A percentile compares a stretch with the other conserved stretches of the same genome.
Evolutionary conservation across 2,329 filamentous ascomycete species (phyloP).

Genomic region (Pseudopithomyces maydicus): DNA sequence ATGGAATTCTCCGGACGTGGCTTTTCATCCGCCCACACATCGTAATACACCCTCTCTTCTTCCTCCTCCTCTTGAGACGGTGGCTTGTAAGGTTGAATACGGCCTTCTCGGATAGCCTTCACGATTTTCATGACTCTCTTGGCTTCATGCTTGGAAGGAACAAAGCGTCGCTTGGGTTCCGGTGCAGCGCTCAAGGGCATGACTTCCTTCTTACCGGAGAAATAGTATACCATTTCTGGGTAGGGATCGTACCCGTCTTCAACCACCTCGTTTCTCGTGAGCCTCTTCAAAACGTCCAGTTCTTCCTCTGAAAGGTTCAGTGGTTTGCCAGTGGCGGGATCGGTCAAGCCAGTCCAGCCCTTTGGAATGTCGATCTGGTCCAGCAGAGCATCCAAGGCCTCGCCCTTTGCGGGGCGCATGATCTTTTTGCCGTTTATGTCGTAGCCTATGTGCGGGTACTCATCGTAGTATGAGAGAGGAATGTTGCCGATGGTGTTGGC

Average conservation of each 20-base stretch:
- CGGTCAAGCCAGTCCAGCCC: conserved; percentile 95
- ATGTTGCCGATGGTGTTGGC: conserved; percentile 96
- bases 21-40: conserved; percentile 94
- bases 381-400: conserved; percentile 88
- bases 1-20: conserved; percentile 83
- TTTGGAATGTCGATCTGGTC: conserved; percentile 97
- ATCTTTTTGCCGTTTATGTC: conserved; percentile 99
- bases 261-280: conserved; percentile 87
- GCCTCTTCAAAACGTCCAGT: conserved; percentile 81
- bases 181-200: conserved; percentile 96
- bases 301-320: conserved; percentile 86
- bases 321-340: conserved; percentile 91
- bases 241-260: conserved; percentile 93
- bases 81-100: conserved; percentile 88
- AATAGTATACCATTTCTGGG: conserved; percentile 91
- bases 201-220: conserved; percentile 84
- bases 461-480: conserved; percentile 91
- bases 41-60: conserved; percentile 75
- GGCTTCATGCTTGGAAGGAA: conserved; percentile 95
- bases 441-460: conserved; percentile 97
- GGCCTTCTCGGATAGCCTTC: conserved; percentile 89
- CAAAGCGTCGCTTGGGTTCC: conserved; percentile 92
- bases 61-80: conserved; percentile 75
- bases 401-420: conserved; percentile 90
- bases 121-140: conserved; percentile 98